These are phyloP conservation scores for Allium cepa DNA, from an alignment of 106 monocot genomes.

Conservation along the genomic window DNA sequence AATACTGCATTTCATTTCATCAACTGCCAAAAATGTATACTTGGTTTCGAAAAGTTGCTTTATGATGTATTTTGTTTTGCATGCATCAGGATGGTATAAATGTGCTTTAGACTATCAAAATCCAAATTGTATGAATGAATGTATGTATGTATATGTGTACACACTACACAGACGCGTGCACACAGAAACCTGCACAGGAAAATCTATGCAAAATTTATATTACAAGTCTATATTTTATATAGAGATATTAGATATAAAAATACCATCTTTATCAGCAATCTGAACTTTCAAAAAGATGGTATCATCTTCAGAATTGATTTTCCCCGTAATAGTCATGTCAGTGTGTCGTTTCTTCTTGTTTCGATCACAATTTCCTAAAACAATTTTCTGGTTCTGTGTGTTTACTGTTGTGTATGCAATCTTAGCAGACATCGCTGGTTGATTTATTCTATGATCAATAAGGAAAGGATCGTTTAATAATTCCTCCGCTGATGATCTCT, in stretches of 20 bases:
- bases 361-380: not conserved
- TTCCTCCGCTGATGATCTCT: conserved; percentile 63
- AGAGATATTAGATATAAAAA: not conserved
- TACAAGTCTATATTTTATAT: not conserved
- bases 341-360: conserved; percentile 2
- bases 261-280: conserved; percentile 67
- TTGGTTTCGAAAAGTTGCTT: no score
- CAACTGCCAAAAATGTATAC: no score
- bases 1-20: not conserved
- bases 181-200: no score
- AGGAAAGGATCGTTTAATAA: conserved; percentile 81
- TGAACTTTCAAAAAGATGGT: conserved; percentile 92
- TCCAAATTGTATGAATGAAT: no score
- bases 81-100: no score
- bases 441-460: conserved; percentile 5
- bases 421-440: not conserved
- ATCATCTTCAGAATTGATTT: conserved; percentile 70
- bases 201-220: not conserved
- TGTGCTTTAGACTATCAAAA: no score
- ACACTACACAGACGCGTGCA: no score
- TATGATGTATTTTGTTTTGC: no score
- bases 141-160: no score
- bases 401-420: not conserved
- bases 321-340: conserved; percentile 91
- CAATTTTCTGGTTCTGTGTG: not conserved